These are phyloP conservation scores for Clonostachys byssicola DNA, from an alignment of 2,329 filamentous ascomycete species.

Conservation along the genomic window DNA sequence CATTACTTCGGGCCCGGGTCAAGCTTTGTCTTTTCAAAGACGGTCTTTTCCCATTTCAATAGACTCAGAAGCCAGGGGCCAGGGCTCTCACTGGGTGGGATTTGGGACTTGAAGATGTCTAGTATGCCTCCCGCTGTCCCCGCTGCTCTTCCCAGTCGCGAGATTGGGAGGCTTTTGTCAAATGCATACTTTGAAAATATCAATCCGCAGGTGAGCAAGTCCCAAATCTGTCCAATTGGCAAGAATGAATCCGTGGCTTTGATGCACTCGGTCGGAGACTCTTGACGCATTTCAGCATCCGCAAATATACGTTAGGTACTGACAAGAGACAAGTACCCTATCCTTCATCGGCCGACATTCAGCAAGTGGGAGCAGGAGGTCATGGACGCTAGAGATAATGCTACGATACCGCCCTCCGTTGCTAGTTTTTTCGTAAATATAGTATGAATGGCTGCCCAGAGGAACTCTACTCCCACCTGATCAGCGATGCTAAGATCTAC, in stretches of 20 bases:
- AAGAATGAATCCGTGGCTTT: conserved; percentile 26
- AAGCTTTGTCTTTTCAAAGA: conserved; percentile 21
- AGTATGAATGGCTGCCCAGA: neutral
- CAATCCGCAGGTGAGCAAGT: conserved; percentile 21
- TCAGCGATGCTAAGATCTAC: no score
- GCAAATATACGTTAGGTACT: neutral
- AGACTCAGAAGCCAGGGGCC: neutral
- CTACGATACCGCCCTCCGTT: neutral
- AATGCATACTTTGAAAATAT: conserved; percentile 29
- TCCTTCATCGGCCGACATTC: conserved; percentile 20
- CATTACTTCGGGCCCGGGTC: conserved; percentile 30
- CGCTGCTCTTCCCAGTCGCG: conserved; percentile 1
- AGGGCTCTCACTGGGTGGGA: neutral
- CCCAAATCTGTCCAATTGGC: conserved; percentile 2
- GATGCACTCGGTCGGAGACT: conserved; percentile 8
- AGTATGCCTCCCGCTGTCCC: neutral
- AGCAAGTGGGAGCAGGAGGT: conserved; percentile 18
- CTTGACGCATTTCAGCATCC: neutral
- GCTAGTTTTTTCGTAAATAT: conserved; percentile 12
- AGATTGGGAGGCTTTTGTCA: conserved; percentile 4
- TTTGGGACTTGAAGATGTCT: neutral
- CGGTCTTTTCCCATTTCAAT: conserved; percentile 6
- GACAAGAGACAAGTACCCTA: conserved; percentile 10
- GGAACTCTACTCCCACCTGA: no score
- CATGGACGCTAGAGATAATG: conserved; percentile 1